A percentile compares a stretch with the other conserved stretches of the same genome.
phyloP scores from a whole-genome alignment of 805 yeast genomes.

The Torulaspora quercuum region DNA sequence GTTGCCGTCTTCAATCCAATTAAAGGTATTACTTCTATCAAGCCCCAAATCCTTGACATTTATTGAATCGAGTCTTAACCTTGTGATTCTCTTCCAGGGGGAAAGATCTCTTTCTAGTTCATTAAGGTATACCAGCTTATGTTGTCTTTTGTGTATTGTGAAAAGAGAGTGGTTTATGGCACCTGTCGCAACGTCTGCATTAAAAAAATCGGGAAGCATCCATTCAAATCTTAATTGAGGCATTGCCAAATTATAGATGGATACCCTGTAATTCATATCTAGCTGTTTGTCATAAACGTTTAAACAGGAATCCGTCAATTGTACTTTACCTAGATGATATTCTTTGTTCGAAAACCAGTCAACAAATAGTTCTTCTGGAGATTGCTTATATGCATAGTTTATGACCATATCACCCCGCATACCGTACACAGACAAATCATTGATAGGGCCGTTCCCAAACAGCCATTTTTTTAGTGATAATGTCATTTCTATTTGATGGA shows the following conservation, averaged over 20 bases:
- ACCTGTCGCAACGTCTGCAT: constrained; percentile 68
- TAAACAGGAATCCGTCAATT: constrained; percentile 31
- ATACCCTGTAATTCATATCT: constrained; percentile 38
- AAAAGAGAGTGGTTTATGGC: constrained; percentile 71
- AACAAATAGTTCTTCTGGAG: constrained; percentile 23
- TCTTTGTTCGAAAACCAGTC: constrained; percentile 37
- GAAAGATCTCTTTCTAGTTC: constrained; percentile 38
- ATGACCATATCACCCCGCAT: constrained; percentile 66
- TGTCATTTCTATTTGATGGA: constrained; percentile 77
- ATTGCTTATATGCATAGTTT: constrained; percentile 48
- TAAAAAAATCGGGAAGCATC: constrained; percentile 61
- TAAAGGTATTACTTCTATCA: constrained; percentile 45
- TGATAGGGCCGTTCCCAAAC: constrained; percentile 77
- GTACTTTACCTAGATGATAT: constrained; percentile 46
- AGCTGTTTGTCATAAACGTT: constrained; percentile 25
- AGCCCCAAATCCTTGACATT: constrained; percentile 39
- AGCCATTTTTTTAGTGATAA: constrained; percentile 83
- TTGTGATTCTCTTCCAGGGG: constrained; percentile 50
- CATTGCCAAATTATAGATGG: constrained; percentile 63
- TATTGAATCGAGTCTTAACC: constrained; percentile 43
- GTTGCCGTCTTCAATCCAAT: constrained; percentile 71
- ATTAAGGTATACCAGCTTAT: constrained; percentile 46
- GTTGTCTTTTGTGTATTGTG: constrained; percentile 72
- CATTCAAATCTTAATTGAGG: constrained; percentile 57
- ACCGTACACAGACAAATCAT: constrained; percentile 75